A percentile compares a stretch with the other conserved stretches of the same genome.
Evolutionary conservation across 441 rosid species (phyloP).

Genomic region (Bocquillonia castaneifolia): DNA sequence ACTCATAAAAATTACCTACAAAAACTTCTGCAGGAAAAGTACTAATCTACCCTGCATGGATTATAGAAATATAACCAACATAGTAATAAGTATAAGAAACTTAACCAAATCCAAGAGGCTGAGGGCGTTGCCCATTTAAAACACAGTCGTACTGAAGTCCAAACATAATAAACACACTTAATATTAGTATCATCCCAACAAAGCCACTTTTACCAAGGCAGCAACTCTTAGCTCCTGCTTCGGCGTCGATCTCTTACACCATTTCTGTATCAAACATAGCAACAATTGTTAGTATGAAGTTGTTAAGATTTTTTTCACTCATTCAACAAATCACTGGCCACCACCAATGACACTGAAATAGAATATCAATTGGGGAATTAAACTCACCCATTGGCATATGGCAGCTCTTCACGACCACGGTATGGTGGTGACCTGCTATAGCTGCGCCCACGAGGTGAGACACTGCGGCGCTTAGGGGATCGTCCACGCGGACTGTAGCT

Average conservation of each 20-base stretch:
- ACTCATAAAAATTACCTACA: constrained; percentile 30
- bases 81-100: constrained; percentile 49
- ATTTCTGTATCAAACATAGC: constrained; percentile 48
- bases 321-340: neutral
- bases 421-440: constrained; percentile 82
- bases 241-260: constrained; percentile 73
- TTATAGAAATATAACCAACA: constrained; percentile 39
- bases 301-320: no score
- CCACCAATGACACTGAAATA: neutral
- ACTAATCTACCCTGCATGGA: constrained; percentile 34
- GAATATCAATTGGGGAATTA: neutral
- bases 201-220: constrained; percentile 20
- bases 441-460: constrained; percentile 60
- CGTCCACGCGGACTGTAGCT: constrained; percentile 76
- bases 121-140: constrained; percentile 53
- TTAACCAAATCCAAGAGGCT: constrained; percentile 69
- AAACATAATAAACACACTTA: constrained; percentile 56
- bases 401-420: constrained; percentile 59
- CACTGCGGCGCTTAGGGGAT: constrained; percentile 56
- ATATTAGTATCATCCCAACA: constrained; percentile 32
- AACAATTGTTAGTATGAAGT: constrained; percentile 7
- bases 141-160: constrained; percentile 58
- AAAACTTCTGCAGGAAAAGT: constrained; percentile 30
- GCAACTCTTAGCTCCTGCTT: constrained; percentile 72
- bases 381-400: constrained; percentile 74